Conservation (phyloP, 441 rosid species). For the Erodium moschatum region DNA sequence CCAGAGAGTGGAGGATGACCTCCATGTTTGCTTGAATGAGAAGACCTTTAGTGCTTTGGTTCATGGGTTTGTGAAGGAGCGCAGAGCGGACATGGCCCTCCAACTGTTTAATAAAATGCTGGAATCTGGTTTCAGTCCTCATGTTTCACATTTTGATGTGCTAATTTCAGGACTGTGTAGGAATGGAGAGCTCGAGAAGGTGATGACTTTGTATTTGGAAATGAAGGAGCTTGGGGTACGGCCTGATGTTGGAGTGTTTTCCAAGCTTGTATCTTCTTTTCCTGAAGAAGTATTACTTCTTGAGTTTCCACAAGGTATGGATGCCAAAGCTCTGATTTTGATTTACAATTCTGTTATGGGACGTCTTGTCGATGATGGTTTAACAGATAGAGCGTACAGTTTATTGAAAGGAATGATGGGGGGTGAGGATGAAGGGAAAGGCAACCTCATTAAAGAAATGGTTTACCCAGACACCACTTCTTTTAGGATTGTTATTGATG, state of each 20-base stretch:
- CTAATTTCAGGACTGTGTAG: conserved; percentile 59
- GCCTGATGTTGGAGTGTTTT: conserved; percentile 51
- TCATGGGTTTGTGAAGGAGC: conserved; percentile 62
- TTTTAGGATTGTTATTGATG: conserved; percentile 43
- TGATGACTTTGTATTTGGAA: conserved; percentile 47
- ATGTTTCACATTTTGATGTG: conserved; percentile 58
- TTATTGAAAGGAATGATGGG: conserved; percentile 39
- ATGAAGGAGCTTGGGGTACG: conserved; percentile 43
- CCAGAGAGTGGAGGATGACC: conserved; percentile 58
- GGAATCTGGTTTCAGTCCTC: conserved; percentile 41
- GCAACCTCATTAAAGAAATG: conserved; percentile 31
- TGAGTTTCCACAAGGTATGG: conserved; percentile 36
- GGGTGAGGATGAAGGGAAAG: conserved; percentile 25
- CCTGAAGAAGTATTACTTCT: conserved; percentile 40
- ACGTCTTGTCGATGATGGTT: conserved; percentile 32
- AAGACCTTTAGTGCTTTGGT: conserved; percentile 58
- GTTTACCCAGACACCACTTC: conserved; percentile 36
- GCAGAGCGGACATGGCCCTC: conserved; percentile 58
- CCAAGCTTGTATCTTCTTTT: conserved; percentile 50
- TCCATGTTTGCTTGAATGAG: conserved; percentile 46
- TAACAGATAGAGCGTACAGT: conserved; percentile 41
- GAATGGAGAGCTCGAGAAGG: conserved; percentile 44
- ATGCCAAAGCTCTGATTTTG: conserved; percentile 36
- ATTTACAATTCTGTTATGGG: conserved; percentile 45
- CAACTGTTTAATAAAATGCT: conserved; percentile 52